Base-by-base conservation (phyloP, 208 protist genomes). In the Herpetomonas samuelpessoai region DNA sequence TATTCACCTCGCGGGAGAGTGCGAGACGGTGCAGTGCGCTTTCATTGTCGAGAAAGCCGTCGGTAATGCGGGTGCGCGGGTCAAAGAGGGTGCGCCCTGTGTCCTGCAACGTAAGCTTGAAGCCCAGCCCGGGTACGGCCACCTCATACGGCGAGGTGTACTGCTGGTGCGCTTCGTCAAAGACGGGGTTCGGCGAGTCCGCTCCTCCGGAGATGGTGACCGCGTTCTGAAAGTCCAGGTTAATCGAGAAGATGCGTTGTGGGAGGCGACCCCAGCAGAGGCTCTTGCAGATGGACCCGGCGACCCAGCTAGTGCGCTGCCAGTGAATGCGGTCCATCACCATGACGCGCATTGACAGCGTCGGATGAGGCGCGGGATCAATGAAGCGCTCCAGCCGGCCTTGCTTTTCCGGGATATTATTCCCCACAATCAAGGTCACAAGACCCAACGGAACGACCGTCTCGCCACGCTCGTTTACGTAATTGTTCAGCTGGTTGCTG, bases 11-110 rank as follows among this genome's bases (percentile, higher is more conserved):
- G 24, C 87, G 83, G 10, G 79, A 70, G 1, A 93, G 76, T 0
- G 77, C 65, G 0, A 93, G 74, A 3, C 77, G 78, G 58, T 88
- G 80, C 55, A 93, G 62, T 0, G 87, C 87, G 26, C 83, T 91
- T 54, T 93, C 87, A 48, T 93, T 93, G 62, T 93, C 87, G 1
- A 86, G 65, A 45, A 93, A 93, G 19, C 87, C 83, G 31, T 91
- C 87, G 27, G 87, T 77, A 0, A 83, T 62, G n/a, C 57, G 79
- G 7, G 70, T n/a, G 21, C 62, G 51, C 1, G 72, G 35, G 31
- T 91, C 81, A 22, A 93, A 80, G 24, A 86, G 65, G 1, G 79
- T 81, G 30, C 47, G 62, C 41, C 81, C 81, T 3, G 68, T 88
- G 60, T 93, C 87, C 46, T 78, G 64, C 28, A 93, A 65, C 14